Percentiles rank a stretch among this genome's conserved stretches.
Evolutionary conservation across 352 stramenopile genomes (phyloP).

Genomic region (Nothophytophthora sp.): DNA sequence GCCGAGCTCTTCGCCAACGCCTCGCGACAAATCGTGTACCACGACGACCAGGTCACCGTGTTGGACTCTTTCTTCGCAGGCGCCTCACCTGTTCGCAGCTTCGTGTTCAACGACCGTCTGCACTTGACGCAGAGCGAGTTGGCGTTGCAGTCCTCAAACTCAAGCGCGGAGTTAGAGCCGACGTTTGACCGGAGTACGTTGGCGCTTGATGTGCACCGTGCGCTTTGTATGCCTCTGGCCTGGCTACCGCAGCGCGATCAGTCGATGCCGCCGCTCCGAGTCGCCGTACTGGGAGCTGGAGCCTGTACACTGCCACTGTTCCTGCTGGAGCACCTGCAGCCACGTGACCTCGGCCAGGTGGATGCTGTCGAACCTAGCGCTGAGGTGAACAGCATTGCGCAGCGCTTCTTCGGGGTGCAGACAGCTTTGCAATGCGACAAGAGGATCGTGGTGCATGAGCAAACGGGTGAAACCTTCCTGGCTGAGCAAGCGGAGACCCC

Average conservation of each 20-base stretch:
- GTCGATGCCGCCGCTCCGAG: constrained; percentile 9
- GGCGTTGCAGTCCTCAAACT: constrained; percentile 20
- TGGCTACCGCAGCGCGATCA: constrained; percentile 17
- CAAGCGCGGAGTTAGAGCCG: constrained; percentile 1
- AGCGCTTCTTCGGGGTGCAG: constrained; percentile 45
- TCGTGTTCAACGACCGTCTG: constrained; percentile 74
- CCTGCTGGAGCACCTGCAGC: constrained; percentile 35
- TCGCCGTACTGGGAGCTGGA: constrained; percentile 59
- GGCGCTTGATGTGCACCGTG: constrained; percentile 70
- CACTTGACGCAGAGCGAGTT: constrained; percentile 81
- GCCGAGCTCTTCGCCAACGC: constrained; percentile 60
- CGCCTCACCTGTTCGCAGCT: constrained; percentile 45
- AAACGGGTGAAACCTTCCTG: constrained; percentile 50
- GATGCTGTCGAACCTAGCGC: constrained; percentile 63
- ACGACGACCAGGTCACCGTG: constrained; percentile 57
- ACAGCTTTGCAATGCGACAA: constrained; percentile 16
- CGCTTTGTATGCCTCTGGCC: constrained; percentile 44
- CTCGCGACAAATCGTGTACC: constrained; percentile 47
- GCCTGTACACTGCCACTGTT: constrained; percentile 61
- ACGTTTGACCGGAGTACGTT: constrained; percentile 47
- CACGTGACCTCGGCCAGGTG: constrained; percentile 26
- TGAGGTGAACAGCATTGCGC: constrained; percentile 44
- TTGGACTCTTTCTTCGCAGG: constrained; percentile 57
- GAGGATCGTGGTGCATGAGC: constrained; percentile 38
- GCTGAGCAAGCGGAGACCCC: constrained; percentile 8